Conservation (phyloP, 2,329 filamentous ascomycete genomes). For the Penicillium sp. region DNA sequence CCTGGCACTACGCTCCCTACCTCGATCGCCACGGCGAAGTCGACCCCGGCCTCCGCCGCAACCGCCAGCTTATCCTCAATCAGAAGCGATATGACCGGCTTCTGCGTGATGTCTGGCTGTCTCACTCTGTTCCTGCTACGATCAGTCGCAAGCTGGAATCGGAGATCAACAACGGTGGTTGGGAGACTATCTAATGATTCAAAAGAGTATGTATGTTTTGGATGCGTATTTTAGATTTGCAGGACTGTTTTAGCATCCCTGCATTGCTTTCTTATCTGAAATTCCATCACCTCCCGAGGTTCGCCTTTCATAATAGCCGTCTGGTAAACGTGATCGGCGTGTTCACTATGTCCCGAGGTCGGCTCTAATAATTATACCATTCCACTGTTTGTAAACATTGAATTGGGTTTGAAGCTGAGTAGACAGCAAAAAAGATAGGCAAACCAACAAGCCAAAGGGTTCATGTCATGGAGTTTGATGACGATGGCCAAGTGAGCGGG, state of each 20-base stretch:
- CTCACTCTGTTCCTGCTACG: conserved; percentile 81
- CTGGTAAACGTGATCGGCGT: too few species aligned
- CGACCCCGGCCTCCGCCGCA: conserved; percentile 84
- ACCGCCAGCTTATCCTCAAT: conserved; percentile 87
- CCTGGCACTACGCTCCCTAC: conserved; percentile 85
- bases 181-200: conserved; percentile 67
- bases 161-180: conserved; percentile 95
- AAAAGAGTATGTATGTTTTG: conserved; percentile 7
- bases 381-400: too few species aligned
- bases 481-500: too few species aligned
- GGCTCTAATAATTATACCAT: too few species aligned
- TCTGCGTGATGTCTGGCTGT: conserved; percentile 81
- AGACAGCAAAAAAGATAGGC: too few species aligned
- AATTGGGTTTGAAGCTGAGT: too few species aligned
- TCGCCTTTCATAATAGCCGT: background rate
- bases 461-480: too few species aligned
- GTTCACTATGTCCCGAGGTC: too few species aligned
- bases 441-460: too few species aligned
- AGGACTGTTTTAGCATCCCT: background rate
- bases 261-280: background rate
- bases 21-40: conserved; percentile 95
- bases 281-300: background rate
- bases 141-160: conserved; percentile 90
- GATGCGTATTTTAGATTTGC: conserved; percentile 2
- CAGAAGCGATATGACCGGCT: conserved; percentile 91